phyloP scores from a whole-genome alignment of 164 flowering plant species.

The Paratinospora sagittata region DNA sequence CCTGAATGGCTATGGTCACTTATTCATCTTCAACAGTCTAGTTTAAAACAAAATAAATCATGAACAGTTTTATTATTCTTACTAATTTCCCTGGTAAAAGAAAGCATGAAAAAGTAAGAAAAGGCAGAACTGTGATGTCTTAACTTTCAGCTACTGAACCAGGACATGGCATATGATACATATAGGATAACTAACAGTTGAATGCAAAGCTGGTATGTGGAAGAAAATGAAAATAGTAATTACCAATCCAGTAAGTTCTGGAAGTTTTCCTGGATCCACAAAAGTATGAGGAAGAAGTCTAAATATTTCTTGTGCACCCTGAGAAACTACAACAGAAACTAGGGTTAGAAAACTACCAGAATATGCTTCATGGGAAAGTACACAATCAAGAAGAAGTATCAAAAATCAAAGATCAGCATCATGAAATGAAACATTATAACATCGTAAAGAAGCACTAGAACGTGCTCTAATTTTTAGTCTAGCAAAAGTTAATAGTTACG shows the following conservation, averaged over 20 bases:
- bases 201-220: background rate
- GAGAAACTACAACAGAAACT: slow-evolving; percentile 56
- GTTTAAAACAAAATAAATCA: no score
- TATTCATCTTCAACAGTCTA: no score
- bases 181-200: background rate
- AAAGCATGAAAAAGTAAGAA: background rate
- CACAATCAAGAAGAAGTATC: background rate
- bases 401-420: background rate
- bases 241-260: slow-evolving; percentile 61
- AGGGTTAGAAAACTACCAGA: background rate
- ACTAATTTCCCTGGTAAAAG: background rate
- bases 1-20: no score
- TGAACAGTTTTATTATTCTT: no score
- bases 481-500: background rate
- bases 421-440: background rate
- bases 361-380: background rate
- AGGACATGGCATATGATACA: background rate
- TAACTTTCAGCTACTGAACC: background rate
- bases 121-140: background rate
- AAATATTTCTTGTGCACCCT: slow-evolving; percentile 91
- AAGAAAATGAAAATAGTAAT: slow-evolving; percentile 1
- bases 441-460: background rate
- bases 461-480: background rate
- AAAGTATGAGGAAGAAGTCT: slow-evolving; percentile 96
- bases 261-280: slow-evolving; percentile 75